A percentile compares a stretch with the other conserved stretches of the same genome.
Evolutionary conservation across 1,284 basidiomycete genomes (phyloP).

Genomic region (Fomitiporia mediterranea): DNA sequence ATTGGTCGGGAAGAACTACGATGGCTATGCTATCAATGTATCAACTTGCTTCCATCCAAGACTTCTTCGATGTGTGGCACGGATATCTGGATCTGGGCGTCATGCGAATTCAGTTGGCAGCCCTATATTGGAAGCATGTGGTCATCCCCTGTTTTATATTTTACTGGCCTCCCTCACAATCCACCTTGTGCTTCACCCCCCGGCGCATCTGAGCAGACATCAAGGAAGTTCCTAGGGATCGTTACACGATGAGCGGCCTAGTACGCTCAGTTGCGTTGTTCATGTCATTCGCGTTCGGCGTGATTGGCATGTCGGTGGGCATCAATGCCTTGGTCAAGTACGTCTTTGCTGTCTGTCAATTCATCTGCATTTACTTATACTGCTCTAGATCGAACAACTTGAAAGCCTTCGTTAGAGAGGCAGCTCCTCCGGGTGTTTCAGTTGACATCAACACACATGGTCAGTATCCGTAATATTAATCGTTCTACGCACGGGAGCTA

Average conservation of each 20-base stretch:
- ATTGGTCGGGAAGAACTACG: too few species aligned
- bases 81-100: too few species aligned
- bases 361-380: background rate
- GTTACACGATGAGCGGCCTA: background rate
- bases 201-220: too few species aligned
- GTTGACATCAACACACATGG: slow-evolving; percentile 33
- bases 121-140: too few species aligned
- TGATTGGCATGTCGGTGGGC: slow-evolving; percentile 33
- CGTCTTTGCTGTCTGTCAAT: slow-evolving; percentile 12
- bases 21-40: too few species aligned
- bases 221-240: too few species aligned
- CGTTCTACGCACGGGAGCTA: background rate
- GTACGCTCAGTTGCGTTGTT: slow-evolving; percentile 26
- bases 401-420: slow-evolving; percentile 26
- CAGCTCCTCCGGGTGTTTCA: slow-evolving; percentile 28
- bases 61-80: too few species aligned
- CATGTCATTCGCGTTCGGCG: slow-evolving; percentile 34
- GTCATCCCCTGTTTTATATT: too few species aligned
- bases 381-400: slow-evolving; percentile 28
- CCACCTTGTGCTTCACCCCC: too few species aligned
- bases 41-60: too few species aligned
- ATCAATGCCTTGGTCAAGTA: slow-evolving; percentile 40
- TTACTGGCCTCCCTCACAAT: too few species aligned
- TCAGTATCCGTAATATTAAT: slow-evolving; percentile 11
- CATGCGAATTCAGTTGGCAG: too few species aligned